Conservation (phyloP, 1,139 yeast species). For the Lizanozyma gosingica region DNA sequence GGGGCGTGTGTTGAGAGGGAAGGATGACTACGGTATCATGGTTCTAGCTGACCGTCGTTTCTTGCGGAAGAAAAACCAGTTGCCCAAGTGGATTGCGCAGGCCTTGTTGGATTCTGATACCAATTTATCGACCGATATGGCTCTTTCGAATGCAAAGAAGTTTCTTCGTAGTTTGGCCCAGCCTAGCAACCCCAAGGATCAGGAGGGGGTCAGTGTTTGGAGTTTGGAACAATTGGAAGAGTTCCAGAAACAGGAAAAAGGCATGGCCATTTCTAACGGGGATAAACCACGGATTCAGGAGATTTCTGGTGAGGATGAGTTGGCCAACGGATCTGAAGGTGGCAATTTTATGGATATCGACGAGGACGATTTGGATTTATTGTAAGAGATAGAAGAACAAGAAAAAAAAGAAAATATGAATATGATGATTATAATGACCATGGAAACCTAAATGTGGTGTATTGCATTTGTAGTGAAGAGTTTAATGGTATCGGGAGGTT, state of each 20-base stretch:
- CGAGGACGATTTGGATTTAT: conserved; percentile 36
- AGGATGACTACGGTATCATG: conserved; percentile 98
- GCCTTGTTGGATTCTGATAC: conserved; percentile 87
- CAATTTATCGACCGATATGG: conserved; percentile 94
- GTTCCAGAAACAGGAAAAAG: conserved; percentile 47
- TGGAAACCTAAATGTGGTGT: no score
- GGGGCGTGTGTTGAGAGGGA: conserved; percentile 94
- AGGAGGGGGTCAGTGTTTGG: conserved; percentile 95
- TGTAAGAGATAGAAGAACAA: no score
- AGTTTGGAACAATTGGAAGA: conserved; percentile 57
- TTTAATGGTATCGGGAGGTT: no score
- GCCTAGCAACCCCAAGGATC: conserved; percentile 84
- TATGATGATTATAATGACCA: no score
- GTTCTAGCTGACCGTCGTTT: conserved; percentile 93
- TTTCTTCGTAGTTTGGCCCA: conserved; percentile 91
- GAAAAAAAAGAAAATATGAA: no score
- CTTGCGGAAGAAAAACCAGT: conserved; percentile 72
- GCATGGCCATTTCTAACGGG: conserved; percentile 12
- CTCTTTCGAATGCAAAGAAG: conserved; percentile 87
- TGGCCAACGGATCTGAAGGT: conserved; percentile 11
- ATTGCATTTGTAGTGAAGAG: no score
- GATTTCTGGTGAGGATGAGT: conserved; percentile 6
- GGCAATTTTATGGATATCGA: conserved; percentile 41
- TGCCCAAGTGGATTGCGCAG: conserved; percentile 97
- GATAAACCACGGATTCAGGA: conserved; percentile 6